Conservation (phyloP, 345 rosid species). For the Excoecaria agallocha region DNA sequence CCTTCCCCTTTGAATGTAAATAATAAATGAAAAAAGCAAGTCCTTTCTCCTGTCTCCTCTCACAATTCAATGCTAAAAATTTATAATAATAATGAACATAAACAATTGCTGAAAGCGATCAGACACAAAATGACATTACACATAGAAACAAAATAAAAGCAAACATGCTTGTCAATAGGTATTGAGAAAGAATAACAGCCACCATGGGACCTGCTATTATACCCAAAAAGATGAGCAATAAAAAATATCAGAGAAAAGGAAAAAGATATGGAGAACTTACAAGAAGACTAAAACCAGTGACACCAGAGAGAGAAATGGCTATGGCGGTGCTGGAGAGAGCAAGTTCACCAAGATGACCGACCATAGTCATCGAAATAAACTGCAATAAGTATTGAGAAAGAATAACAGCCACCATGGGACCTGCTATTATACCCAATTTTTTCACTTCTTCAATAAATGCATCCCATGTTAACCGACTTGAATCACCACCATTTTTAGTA, state of each 20-base stretch:
- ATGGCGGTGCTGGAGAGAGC: constrained; percentile 74
- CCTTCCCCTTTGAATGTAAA: too few species aligned
- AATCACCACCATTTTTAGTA: background rate
- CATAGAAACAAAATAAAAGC: too few species aligned
- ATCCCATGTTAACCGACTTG: background rate
- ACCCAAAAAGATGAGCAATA: background rate
- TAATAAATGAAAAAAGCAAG: too few species aligned
- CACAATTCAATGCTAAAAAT: too few species aligned
- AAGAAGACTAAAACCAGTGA: constrained; percentile 73
- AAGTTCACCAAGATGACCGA: constrained; percentile 79
- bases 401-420: constrained; percentile 65
- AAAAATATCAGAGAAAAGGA: background rate
- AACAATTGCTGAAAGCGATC: too few species aligned
- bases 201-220: too few species aligned
- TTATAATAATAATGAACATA: too few species aligned
- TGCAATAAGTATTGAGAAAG: constrained; percentile 54
- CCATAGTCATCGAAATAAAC: constrained; percentile 65
- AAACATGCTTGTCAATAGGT: too few species aligned
- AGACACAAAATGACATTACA: too few species aligned
- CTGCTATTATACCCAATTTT: constrained; percentile 51
- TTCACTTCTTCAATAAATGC: constrained; percentile 41
- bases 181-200: too few species aligned
- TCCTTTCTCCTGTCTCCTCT: too few species aligned
- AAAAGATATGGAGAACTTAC: constrained; percentile 34
- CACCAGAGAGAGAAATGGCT: constrained; percentile 60